These are phyloP conservation scores for Boletus bicolor DNA, from an alignment of 768 basidiomycete genomes.

Conservation along the genomic window DNA sequence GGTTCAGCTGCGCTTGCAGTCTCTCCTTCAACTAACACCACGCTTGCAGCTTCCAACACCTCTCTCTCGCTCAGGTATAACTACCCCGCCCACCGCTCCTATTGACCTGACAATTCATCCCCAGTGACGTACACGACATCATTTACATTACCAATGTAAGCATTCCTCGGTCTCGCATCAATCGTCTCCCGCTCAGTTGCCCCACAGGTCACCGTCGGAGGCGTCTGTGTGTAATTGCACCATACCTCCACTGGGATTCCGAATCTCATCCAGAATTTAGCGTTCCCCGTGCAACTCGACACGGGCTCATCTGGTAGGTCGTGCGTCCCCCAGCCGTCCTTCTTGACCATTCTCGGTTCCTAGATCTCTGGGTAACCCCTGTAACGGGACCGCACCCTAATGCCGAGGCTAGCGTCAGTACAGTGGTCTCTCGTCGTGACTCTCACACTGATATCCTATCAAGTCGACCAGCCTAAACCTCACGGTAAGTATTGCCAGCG, in stretches of 20 bases:
- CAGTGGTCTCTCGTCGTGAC: neutral
- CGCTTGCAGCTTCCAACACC: constrained; percentile 4
- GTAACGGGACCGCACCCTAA: constrained; percentile 46
- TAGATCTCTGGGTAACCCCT: constrained; percentile 72
- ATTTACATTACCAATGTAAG: constrained; percentile 77
- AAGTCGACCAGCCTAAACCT: constrained; percentile 55
- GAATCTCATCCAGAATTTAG: constrained; percentile 34
- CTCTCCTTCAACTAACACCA: constrained; percentile 19
- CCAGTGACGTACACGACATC: constrained; percentile 70
- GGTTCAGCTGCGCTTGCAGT: constrained; percentile 24
- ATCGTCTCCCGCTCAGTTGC: neutral
- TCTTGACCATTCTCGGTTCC: neutral
- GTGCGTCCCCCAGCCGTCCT: too few species aligned
- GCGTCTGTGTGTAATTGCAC: constrained; percentile 42
- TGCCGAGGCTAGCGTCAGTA: constrained; percentile 45
- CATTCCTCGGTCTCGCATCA: neutral
- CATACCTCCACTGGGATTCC: neutral
- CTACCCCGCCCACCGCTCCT: neutral
- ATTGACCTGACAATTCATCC: constrained; percentile 15
- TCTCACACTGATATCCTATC: constrained; percentile 5
- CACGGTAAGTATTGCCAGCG: constrained; percentile 40
- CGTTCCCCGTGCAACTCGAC: constrained; percentile 74
- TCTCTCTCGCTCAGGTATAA: constrained; percentile 25
- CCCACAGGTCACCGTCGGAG: constrained; percentile 63
- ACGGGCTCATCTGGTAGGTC: constrained; percentile 58